Evolutionary conservation across 2,329 filamentous ascomycete species (phyloP).

Genomic region (Cercospora sp.): DNA sequence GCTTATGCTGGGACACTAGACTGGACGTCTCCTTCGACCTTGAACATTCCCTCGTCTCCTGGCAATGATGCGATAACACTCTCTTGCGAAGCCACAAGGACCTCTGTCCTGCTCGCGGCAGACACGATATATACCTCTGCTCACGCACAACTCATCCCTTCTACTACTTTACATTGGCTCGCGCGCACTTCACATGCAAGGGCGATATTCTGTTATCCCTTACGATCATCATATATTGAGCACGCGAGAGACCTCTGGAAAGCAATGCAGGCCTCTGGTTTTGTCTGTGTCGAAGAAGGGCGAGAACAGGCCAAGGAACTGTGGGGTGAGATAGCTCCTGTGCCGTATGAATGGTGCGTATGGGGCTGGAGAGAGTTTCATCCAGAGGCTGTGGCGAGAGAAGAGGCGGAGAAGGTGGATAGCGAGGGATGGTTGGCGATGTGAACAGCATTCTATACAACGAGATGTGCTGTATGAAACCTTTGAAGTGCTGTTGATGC

Average conservation of each 20-base stretch:
- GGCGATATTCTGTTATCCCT: conserved; percentile 43
- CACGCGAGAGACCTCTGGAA: conserved; percentile 46
- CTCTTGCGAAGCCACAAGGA: conserved; percentile 26
- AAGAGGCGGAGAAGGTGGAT: background rate
- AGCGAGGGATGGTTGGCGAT: conserved; percentile 9
- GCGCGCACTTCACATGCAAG: conserved; percentile 33
- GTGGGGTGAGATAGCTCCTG: conserved; percentile 41
- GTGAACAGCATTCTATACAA: background rate
- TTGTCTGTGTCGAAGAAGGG: conserved; percentile 41
- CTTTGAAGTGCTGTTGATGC: background rate
- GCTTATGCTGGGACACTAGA: conserved; percentile 39
- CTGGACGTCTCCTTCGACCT: conserved; percentile 39
- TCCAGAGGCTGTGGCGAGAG: conserved; percentile 8
- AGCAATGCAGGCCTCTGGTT: conserved; percentile 40
- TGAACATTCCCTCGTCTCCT: background rate
- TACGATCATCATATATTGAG: conserved; percentile 47
- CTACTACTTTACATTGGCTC: conserved; percentile 42
- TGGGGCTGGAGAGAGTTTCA: conserved; percentile 40
- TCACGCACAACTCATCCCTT: conserved; percentile 43
- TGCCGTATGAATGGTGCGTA: conserved; percentile 42
- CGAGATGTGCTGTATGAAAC: background rate
- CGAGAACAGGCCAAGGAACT: conserved; percentile 33
- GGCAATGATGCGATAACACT: conserved; percentile 12
- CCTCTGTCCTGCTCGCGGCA: conserved; percentile 44
- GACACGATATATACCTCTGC: conserved; percentile 47